A percentile compares a stretch with the other conserved stretches of the same genome.
Evolutionary conservation across 768 basidiomycete genomes (phyloP).

Genomic region (Pleurotus eryngii): DNA sequence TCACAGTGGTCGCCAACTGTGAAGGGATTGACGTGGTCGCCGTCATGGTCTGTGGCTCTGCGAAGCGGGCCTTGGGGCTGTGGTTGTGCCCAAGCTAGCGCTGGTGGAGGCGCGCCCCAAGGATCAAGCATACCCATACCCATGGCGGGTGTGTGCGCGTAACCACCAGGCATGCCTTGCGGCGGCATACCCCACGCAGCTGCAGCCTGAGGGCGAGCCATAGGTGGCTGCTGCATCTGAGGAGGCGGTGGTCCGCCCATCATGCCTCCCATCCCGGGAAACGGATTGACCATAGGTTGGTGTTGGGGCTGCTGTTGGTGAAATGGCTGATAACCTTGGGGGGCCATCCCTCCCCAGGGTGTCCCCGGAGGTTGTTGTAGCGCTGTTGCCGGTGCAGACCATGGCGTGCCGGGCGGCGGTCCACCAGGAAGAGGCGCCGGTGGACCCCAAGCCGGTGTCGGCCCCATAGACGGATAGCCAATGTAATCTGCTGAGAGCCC

Average conservation of each 20-base stretch:
- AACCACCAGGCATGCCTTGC: slow-evolving; percentile 1
- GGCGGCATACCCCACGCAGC: slow-evolving; percentile 3
- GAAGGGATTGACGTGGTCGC: slow-evolving; percentile 27
- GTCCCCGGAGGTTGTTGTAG: slow-evolving; percentile 15
- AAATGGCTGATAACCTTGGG: slow-evolving; percentile 12
- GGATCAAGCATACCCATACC: not conserved
- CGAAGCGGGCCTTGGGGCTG: slow-evolving; percentile 8
- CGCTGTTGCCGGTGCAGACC: slow-evolving; percentile 7
- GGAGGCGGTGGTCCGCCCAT: not conserved
- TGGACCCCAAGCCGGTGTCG: slow-evolving; percentile 11
- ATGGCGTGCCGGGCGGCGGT: slow-evolving; percentile 8
- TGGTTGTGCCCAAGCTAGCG: slow-evolving; percentile 7
- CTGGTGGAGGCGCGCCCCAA: slow-evolving; percentile 1
- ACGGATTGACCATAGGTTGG: slow-evolving; percentile 1
- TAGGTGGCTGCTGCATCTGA: slow-evolving; percentile 1
- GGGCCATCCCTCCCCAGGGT: slow-evolving; percentile 10
- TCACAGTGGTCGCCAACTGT: slow-evolving; percentile 30
- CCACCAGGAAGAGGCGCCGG: slow-evolving; percentile 11
- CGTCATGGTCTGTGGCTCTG: slow-evolving; percentile 14
- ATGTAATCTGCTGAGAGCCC: slow-evolving; percentile 28
- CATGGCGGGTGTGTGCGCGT: slow-evolving; percentile 4
- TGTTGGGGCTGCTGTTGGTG: slow-evolving; percentile 7
- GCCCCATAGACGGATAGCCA: slow-evolving; percentile 26
- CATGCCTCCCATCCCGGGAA: slow-evolving; percentile 5
- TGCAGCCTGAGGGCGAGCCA: slow-evolving; percentile 5